A percentile compares a stretch with the other conserved stretches of the same genome.
These are phyloP conservation scores for Coelastrella sp. DNA, from an alignment of 139 green algal genomes.

Conservation along the genomic window DNA sequence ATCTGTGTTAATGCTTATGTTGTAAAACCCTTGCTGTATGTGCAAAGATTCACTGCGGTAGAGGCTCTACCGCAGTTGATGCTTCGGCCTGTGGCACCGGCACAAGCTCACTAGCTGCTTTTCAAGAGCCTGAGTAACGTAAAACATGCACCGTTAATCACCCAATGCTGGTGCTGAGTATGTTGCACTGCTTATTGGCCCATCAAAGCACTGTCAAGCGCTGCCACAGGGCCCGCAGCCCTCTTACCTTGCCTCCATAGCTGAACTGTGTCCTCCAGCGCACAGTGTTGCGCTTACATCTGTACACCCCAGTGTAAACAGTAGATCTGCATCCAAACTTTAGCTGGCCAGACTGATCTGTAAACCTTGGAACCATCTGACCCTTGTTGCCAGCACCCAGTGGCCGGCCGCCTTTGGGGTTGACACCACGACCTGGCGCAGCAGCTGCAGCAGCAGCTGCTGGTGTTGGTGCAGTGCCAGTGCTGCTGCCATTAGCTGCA, in stretches of 20 bases:
- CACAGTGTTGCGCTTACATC: conserved; percentile 33
- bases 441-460: not conserved
- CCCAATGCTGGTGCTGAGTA: no score
- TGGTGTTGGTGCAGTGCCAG: not conserved
- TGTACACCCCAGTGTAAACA: conserved; percentile 37
- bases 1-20: no score
- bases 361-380: conserved; percentile 32
- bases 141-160: no score
- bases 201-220: not conserved
- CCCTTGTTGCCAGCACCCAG: conserved; percentile 35
- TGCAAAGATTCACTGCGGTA: no score
- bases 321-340: conserved; percentile 37
- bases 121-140: no score
- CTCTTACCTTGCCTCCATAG: conserved; percentile 38
- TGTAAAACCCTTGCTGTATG: no score
- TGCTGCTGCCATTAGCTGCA: conserved; percentile 9
- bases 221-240: not conserved
- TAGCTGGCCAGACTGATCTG: not conserved
- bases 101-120: no score
- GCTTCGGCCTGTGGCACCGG: no score
- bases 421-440: not conserved
- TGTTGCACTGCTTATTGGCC: no score
- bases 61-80: no score
- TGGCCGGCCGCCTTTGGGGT: conserved; percentile 17
- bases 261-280: conserved; percentile 50